Base-by-base conservation (phyloP, 2,329 filamentous ascomycete genomes). In the Cercospora sp. region DNA sequence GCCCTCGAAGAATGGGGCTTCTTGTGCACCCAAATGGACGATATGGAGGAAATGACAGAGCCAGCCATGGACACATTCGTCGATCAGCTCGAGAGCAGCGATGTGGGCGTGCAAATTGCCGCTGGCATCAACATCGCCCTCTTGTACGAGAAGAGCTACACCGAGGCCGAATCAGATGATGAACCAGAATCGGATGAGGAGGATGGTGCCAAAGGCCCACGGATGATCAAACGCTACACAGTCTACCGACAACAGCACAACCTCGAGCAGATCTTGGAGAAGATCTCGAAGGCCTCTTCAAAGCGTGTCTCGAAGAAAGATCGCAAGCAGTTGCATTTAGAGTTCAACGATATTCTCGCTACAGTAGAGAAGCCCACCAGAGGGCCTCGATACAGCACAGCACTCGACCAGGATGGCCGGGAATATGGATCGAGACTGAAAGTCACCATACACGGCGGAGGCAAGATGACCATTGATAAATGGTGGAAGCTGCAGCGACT, bases 121-220 rank as follows among this genome's bases (percentile, higher is more conserved):
- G 90, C 92, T 0, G 92, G 90, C 3, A 87, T 90, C 75, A 92
- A 92, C 77, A 93, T 97, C 68, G 93, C 93, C 0, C 83, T 96
- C 9, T 83, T 97, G 10, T 94, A 92, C 74, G 93, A 97, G 79
- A 90, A 91, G 70, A 87, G 85, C 67, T 88, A 86, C 77, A 87
- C 85, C 0, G 83, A 85, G 40, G 81, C 82, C 60, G 86, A 88
- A 73, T 85, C 87, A 12, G 86, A 86, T 67, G 86, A 90, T 67
- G 81, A 82, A 69, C 71, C 74, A 30, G 71, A 73, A 2, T 77
- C 80, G 34, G 78, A 80, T 13, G 84, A 87, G 49, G 81, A 84
- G 1, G 81, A 83, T 5, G 79, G 82, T 13, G 79, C 79, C 7
- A 81, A 81, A 28, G 73, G 68, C 8, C 71, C 77, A 13, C 78